Conservation (phyloP, 2,329 filamentous ascomycete species). For the Xylaria sp. region DNA sequence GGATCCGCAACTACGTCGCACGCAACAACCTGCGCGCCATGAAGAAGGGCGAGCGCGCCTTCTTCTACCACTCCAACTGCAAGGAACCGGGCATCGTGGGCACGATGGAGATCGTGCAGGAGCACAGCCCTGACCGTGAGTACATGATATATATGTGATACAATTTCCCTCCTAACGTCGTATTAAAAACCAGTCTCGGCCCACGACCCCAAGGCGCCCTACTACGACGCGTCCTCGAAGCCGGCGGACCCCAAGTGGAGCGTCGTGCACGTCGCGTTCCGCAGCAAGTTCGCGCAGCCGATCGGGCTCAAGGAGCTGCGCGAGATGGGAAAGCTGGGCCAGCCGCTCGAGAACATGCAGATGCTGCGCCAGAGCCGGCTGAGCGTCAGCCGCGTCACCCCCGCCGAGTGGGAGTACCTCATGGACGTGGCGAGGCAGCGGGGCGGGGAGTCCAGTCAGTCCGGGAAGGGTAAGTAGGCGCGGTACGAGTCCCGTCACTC, state of each 20-base stretch:
- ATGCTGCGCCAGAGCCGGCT: constrained; percentile 80
- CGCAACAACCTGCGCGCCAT: constrained; percentile 90
- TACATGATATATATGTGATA: constrained; percentile 9
- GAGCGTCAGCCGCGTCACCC: constrained; percentile 73
- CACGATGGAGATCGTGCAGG: constrained; percentile 84
- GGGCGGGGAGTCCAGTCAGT: constrained; percentile 35
- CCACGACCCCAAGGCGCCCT: constrained; percentile 72
- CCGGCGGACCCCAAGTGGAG: constrained; percentile 78
- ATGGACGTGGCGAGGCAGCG: constrained; percentile 51
- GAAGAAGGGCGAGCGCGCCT: constrained; percentile 88
- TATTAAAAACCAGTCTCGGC: constrained; percentile 60
- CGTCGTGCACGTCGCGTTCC: constrained; percentile 85
- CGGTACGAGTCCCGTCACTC: not conserved
- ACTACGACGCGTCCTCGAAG: constrained; percentile 80
- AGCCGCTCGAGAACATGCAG: constrained; percentile 74
- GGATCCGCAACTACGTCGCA: constrained; percentile 53
- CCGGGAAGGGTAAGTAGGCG: constrained; percentile 9
- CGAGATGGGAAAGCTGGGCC: constrained; percentile 57
- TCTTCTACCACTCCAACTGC: constrained; percentile 97
- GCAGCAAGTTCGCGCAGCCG: constrained; percentile 74
- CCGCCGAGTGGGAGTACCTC: constrained; percentile 67
- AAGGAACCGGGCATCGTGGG: constrained; percentile 87
- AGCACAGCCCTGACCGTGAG: constrained; percentile 78
- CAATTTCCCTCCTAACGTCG: not conserved
- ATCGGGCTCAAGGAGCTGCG: constrained; percentile 75